Percentiles rank a stretch among this genome's conserved stretches.
phyloP scores from a whole-genome alignment of 768 basidiomycete genomes.

The Suillus occidentalis region DNA sequence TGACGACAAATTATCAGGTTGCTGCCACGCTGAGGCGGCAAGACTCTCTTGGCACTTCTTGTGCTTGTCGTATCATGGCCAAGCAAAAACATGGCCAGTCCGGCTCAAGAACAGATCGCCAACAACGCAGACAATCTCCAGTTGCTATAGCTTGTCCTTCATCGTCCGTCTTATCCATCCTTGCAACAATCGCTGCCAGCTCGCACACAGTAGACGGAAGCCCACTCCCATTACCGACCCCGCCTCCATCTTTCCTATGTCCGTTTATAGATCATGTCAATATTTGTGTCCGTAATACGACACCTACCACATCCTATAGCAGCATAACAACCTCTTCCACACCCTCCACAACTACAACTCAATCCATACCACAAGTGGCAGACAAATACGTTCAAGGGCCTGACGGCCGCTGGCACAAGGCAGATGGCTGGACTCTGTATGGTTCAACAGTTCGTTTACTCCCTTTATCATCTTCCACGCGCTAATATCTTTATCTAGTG shows the following conservation, averaged over 20 bases:
- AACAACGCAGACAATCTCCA: slow-evolving; percentile 18
- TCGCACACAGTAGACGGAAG: slow-evolving; percentile 46
- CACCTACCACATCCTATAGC: neutral
- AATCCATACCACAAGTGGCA: slow-evolving; percentile 37
- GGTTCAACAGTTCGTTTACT: slow-evolving; percentile 61
- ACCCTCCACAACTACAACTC: slow-evolving; percentile 15
- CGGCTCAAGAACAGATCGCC: slow-evolving; percentile 11
- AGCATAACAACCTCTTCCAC: slow-evolving; percentile 7
- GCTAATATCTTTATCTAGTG: slow-evolving; percentile 18
- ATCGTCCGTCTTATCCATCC: slow-evolving; percentile 49
- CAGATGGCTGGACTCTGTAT: slow-evolving; percentile 58
- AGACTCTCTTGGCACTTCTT: slow-evolving; percentile 38
- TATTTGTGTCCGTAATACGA: neutral
- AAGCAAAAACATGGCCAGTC: slow-evolving; percentile 46
- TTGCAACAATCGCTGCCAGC: slow-evolving; percentile 55
- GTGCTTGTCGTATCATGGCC: slow-evolving; percentile 48
- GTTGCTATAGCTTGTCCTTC: slow-evolving; percentile 41
- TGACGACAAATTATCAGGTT: slow-evolving; percentile 9
- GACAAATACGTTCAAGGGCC: slow-evolving; percentile 51
- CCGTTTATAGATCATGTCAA: slow-evolving; percentile 40
- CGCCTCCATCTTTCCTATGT: slow-evolving; percentile 63
- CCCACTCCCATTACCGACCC: slow-evolving; percentile 36
- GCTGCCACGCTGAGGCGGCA: slow-evolving; percentile 32
- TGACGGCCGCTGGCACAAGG: slow-evolving; percentile 60
- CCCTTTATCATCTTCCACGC: neutral